Evolutionary conservation across 1,139 yeast genomes (phyloP), one percentile per base, ranked within the genome.

Genomic region (Suhomyces guaymorum): DNA sequence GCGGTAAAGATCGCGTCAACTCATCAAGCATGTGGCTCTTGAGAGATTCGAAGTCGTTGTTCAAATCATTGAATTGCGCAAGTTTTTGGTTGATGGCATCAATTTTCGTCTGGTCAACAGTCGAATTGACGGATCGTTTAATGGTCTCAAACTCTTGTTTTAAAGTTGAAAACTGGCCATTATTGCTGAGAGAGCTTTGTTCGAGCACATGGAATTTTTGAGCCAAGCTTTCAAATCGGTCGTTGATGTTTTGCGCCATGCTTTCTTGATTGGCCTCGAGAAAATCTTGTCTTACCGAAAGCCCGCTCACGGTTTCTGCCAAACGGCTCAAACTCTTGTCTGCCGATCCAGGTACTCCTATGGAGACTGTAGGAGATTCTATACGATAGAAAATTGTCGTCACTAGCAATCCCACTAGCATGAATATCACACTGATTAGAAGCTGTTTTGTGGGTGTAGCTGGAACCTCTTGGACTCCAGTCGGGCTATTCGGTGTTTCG

Each of bases 1-100:
- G 46, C 1, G 72, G 71, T 13, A 67, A 47, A 2, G 44, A 32
- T 2, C 44, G 45, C 1, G 58, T 26, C 5, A 66, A 46, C 1
- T 58, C 52, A 4, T 44, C 26, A 13, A 63, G 27, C 7, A 65
- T 43, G 1, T 49, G 50, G 1, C 37, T 20, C 32, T 61, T 62
- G 5, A 55, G 36, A 1, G 44, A 32, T 27, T 52, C 58, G 11
- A 63, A 38, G 24, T 52, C 44, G 5, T 45, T 41, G 30, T 44
- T 48, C 4, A 59, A 32, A 1, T 41, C 28, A 5, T 47, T 36
- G 15, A 63, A 39, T 15, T 46, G 41, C 7, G 37, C 34, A 11
- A 64, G 37, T 35, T 56, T 56, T 4, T 34, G 38, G 12, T 49
- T 42, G 10, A 60, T 46, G 7, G 43, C 48, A 9, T 44, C 44